A percentile compares a stretch with the other conserved stretches of the same genome.
Conservation (phyloP, 768 basidiomycete genomes). For the Suillus fuscotomentosus region DNA sequence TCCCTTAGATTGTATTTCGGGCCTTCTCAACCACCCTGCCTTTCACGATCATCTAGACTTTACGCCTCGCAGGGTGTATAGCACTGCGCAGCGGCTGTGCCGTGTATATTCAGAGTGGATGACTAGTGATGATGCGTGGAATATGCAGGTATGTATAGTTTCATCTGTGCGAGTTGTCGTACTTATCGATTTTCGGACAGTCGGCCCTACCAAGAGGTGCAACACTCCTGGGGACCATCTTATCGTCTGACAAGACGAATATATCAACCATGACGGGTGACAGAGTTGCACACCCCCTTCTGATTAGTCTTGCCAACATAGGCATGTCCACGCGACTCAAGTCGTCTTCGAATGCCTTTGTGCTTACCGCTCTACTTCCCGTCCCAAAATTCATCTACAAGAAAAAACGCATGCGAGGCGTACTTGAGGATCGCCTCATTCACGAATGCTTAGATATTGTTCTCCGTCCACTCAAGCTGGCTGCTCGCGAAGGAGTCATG, state of each 20-base stretch:
- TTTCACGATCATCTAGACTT: constrained; percentile 18
- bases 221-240: constrained; percentile 24
- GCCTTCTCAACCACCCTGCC: constrained; percentile 19
- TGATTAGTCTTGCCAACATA: constrained; percentile 33
- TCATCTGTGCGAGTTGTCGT: constrained; percentile 2
- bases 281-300: constrained; percentile 27
- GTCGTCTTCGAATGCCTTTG: constrained; percentile 24
- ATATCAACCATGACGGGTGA: constrained; percentile 30
- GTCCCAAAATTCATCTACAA: constrained; percentile 22
- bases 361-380: constrained; percentile 9
- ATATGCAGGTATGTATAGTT: constrained; percentile 21
- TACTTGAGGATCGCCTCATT: constrained; percentile 25
- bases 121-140: constrained; percentile 5
- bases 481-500: no score
- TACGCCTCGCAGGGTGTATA: constrained; percentile 17
- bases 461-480: not conserved
- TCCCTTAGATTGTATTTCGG: constrained; percentile 21
- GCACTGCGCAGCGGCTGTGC: constrained; percentile 4
- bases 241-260: constrained; percentile 33
- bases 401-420: constrained; percentile 18
- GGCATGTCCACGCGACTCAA: constrained; percentile 25
- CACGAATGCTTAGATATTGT: constrained; percentile 19
- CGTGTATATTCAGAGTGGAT: constrained; percentile 23
- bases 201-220: constrained; percentile 16
- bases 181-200: constrained; percentile 5